Conservation (phyloP, 129 eudicot species). For the Rutidosis leptorrhynchoides region DNA sequence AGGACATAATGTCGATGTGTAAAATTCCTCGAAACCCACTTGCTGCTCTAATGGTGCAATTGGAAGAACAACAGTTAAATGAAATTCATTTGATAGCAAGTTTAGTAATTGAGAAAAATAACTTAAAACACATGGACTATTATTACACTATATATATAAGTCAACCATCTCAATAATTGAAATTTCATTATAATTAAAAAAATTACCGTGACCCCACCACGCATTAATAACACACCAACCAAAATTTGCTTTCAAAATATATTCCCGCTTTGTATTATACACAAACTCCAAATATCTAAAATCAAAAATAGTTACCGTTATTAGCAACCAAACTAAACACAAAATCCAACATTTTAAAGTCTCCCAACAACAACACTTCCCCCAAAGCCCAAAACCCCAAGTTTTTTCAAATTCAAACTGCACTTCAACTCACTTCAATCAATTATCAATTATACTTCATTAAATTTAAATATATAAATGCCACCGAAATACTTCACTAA, state of each 20-base stretch:
- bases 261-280: slow-evolving; percentile 37
- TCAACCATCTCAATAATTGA: slow-evolving; percentile 12
- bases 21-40: no score
- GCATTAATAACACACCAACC: slow-evolving; percentile 14
- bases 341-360: slow-evolving; percentile 33
- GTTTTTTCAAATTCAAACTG: slow-evolving; percentile 41
- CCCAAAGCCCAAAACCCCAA: slow-evolving; percentile 22
- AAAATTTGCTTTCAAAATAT: slow-evolving; percentile 20
- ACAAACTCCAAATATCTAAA: background rate
- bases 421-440: background rate
- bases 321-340: slow-evolving; percentile 22
- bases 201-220: slow-evolving; percentile 21
- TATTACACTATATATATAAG: no score
- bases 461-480: no score
- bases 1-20: no score
- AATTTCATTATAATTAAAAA: background rate
- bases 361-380: slow-evolving; percentile 11
- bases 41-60: no score
- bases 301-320: slow-evolving; percentile 44
- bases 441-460: no score
- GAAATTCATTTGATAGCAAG: no score
- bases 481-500: background rate
- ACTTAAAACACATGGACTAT: background rate
- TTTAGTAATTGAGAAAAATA: no score
- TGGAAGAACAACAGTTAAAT: no score